A percentile compares a stretch with the other conserved stretches of the same genome.
Conservation (phyloP, 257 asterid species). For the Solanum infundibuliforme region DNA sequence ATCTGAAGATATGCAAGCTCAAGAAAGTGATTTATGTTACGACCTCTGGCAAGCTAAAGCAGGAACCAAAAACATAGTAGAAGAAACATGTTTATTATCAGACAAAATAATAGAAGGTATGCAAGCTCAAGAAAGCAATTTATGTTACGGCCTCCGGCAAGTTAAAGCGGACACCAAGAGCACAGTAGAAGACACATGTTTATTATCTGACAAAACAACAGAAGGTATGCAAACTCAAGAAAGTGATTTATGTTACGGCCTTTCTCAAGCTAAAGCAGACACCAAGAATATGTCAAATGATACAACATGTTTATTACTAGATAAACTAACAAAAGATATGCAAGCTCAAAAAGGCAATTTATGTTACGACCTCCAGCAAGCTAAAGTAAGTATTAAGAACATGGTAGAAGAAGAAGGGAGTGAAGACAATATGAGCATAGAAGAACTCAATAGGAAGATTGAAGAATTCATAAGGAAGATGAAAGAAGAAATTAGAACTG, state of each 20-base stretch:
- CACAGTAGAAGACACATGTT: background rate
- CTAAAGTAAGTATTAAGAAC: background rate
- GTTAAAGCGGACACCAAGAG: background rate
- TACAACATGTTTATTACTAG: background rate
- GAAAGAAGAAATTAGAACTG: slow-evolving; percentile 29
- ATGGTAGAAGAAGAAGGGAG: background rate
- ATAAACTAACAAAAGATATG: background rate
- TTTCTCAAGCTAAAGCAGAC: background rate
- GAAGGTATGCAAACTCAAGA: background rate
- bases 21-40: background rate
- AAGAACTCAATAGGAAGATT: slow-evolving; percentile 21
- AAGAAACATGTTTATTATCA: background rate
- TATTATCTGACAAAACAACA: background rate
- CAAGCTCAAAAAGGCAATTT: background rate
- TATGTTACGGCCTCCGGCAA: fast-evolving
- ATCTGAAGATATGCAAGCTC: background rate
- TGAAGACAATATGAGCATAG: slow-evolving; percentile 11
- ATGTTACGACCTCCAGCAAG: fast-evolving
- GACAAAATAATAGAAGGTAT: background rate
- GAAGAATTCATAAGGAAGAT: slow-evolving; percentile 31
- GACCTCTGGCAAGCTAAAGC: background rate
- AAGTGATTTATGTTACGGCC: background rate
- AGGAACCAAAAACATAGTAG: background rate
- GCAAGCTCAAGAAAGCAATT: background rate
- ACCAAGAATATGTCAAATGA: too few relatives aligned